Evolutionary conservation across 1,139 yeast genomes (phyloP).

Genomic region (Protomyces inouyei): DNA sequence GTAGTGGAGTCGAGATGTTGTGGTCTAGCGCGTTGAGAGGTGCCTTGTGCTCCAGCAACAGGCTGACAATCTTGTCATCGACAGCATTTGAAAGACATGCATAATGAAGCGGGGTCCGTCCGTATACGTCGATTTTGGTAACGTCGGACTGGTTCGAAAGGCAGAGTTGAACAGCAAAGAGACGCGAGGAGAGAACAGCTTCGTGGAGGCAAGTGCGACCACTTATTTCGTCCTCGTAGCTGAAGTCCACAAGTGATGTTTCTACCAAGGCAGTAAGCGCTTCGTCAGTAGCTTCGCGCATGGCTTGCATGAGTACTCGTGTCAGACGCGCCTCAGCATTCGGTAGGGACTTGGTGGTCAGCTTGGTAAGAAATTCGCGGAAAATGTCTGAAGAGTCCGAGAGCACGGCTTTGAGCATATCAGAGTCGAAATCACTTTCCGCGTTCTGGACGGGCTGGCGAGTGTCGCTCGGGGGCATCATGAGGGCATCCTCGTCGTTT

Average conservation of each 20-base stretch:
- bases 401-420: slow-evolving; percentile 33
- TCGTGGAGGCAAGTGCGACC: slow-evolving; percentile 24
- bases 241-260: slow-evolving; percentile 10
- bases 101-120: slow-evolving; percentile 81
- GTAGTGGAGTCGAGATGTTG: slow-evolving; percentile 58
- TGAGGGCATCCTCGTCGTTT: slow-evolving; percentile 7
- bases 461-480: not conserved
- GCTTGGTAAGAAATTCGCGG: slow-evolving; percentile 25
- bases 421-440: slow-evolving; percentile 18
- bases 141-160: not conserved
- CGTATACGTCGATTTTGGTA: slow-evolving; percentile 54
- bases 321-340: slow-evolving; percentile 39
- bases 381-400: slow-evolving; percentile 27
- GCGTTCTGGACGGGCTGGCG: slow-evolving; percentile 5
- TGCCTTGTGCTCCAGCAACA: slow-evolving; percentile 39
- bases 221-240: slow-evolving; percentile 18
- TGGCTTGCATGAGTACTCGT: slow-evolving; percentile 22
- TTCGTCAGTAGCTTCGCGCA: slow-evolving; percentile 2
- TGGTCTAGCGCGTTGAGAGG: slow-evolving; percentile 42
- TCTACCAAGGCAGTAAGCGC: slow-evolving; percentile 5
- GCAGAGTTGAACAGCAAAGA: slow-evolving; percentile 4
- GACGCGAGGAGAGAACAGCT: slow-evolving; percentile 13
- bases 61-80: slow-evolving; percentile 36
- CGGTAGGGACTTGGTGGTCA: slow-evolving; percentile 32
- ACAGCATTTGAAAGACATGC: slow-evolving; percentile 52